Base-by-base conservation (phyloP, 306 rosid genomes). In the Pyrus communis region DNA sequence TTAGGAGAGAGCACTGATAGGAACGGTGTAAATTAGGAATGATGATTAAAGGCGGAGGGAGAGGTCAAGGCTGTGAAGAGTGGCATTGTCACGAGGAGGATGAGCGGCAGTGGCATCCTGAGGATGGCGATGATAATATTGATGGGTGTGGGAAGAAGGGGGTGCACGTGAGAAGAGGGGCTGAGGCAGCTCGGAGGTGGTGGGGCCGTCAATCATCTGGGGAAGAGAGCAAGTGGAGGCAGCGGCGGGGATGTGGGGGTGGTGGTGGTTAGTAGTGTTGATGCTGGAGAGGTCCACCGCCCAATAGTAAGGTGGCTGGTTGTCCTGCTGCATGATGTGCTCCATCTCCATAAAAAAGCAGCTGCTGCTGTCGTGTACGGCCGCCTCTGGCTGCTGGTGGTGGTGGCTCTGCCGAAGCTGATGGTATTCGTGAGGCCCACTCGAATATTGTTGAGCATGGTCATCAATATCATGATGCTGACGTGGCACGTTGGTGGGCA, bases 1-100 rank as follows among this genome's bases (percentile, higher is more conserved):
- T 9, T 9, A 49, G 55, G 21, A 49, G 55, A 12, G 55, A 49
- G 55, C 55, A 49, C 19, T 49, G 18, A 15, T 3, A 49, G 63
- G 3, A 27, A 22, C 28, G 10, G 17, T 25, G 63, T 25, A 4
- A 25, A 22, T 27, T 13, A 4, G 11, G 28, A 27, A 11, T 22
- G 23, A n/a, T 58, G 63, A 58, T 76, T 33, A 76, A 1, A 67
- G 67, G 35, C 61, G 84, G 25, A 81, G 84, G n/a, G 80, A 69
- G 77, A 81, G 77, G 22, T 76, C 80, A 11, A 81, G 69, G 72
- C 67, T 51, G 17, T 45, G 51, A 52, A 18, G 19, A 2, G n/a
- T n/a, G 46, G 7, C 43, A 12, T 42, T 42, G 83, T 68, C 74
- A 35, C 19, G 27, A 33, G 28, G 10, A 58, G 45, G 45, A 42